These are phyloP conservation scores for Calophaca sinica DNA, from an alignment of 306 rosid species.

Conservation along the genomic window DNA sequence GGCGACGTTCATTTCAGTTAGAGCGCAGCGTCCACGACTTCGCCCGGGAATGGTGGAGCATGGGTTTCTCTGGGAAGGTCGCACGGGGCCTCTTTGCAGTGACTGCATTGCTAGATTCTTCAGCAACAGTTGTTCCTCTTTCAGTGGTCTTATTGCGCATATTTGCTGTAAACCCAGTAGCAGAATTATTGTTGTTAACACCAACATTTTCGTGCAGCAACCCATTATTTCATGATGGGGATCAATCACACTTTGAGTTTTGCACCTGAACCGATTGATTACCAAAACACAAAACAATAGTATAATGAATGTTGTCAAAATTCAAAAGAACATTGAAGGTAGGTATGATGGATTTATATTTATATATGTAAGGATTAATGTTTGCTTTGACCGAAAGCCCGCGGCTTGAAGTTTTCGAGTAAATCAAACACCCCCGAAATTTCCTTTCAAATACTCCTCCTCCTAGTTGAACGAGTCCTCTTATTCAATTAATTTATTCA, in stretches of 20 bases:
- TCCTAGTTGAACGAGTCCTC: constrained; percentile 49
- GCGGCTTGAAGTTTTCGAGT: constrained; percentile 29
- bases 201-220: constrained; percentile 34
- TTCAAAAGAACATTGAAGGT: not conserved
- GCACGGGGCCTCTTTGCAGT: constrained; percentile 47
- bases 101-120: constrained; percentile 28
- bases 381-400: constrained; percentile 31
- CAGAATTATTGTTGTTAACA: constrained; percentile 25
- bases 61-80: constrained; percentile 35
- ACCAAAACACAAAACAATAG: too few relatives aligned
- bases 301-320: too few relatives aligned
- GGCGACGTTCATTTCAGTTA: not conserved
- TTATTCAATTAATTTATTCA: constrained; percentile 20
- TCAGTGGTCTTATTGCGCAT: constrained; percentile 43
- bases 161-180: constrained; percentile 31
- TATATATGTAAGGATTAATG: not conserved
- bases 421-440: constrained; percentile 7
- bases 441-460: constrained; percentile 17
- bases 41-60: constrained; percentile 52
- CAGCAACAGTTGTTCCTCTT: constrained; percentile 2
- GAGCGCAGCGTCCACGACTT: constrained; percentile 42
- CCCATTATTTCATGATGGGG: constrained; percentile 19
- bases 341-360: not conserved
- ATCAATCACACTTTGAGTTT: too few relatives aligned
- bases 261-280: too few relatives aligned